phyloP scores from a whole-genome alignment of 202 grass and related monocot genomes.

The Zoysia matrella region DNA sequence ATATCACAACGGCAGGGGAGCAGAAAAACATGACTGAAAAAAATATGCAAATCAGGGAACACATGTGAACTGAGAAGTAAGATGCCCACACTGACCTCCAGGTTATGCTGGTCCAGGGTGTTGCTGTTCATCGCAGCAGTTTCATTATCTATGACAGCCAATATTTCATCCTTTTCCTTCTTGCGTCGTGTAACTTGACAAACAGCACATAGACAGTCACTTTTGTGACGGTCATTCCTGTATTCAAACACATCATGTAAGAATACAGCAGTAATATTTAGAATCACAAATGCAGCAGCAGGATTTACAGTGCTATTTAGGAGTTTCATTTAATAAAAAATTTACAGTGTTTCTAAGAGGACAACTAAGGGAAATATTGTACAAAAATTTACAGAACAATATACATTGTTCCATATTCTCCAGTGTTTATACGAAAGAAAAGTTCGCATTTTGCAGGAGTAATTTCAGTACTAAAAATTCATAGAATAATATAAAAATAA shows the following conservation, averaged over 20 bases:
- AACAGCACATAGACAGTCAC: conserved; percentile 76
- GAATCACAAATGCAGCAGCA: background rate
- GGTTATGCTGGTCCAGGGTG: conserved; percentile 50
- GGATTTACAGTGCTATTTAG: background rate
- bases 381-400: background rate
- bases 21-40: conserved; percentile 31
- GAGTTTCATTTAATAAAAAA: background rate
- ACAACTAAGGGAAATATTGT: background rate
- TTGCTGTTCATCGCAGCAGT: conserved; percentile 45
- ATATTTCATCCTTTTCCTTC: conserved; percentile 74
- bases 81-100: conserved; percentile 59
- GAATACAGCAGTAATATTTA: conserved; percentile 8
- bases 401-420: background rate
- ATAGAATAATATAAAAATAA: background rate
- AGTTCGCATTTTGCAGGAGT: conserved; percentile 24
- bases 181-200: conserved; percentile 81
- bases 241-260: conserved; percentile 38
- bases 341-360: background rate
- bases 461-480: conserved; percentile 15
- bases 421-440: no score
- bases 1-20: background rate
- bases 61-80: conserved; percentile 17
- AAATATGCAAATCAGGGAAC: background rate
- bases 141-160: conserved; percentile 52
- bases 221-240: conserved; percentile 82